A percentile compares a stretch with the other conserved stretches of the same genome.
Conservation (phyloP, 768 basidiomycete species). For the Atractiella rhizophila region DNA sequence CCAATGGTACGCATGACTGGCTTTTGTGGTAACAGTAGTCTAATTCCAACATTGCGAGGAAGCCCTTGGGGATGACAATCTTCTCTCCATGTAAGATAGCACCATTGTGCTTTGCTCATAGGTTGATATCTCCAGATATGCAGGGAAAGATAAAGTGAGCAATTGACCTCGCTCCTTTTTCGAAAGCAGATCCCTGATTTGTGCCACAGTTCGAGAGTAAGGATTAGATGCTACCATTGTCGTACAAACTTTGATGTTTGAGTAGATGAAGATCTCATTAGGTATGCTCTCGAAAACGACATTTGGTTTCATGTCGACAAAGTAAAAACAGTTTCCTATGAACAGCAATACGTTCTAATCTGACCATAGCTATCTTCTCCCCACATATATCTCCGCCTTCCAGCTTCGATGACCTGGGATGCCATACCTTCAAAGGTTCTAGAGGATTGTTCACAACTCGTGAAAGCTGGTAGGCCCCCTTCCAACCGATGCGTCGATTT, state of each 20-base stretch:
- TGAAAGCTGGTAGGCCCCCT: constrained; percentile 97
- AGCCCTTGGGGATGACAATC: constrained; percentile 2
- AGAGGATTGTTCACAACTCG: constrained; percentile 66
- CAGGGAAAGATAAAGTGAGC: constrained; percentile 75
- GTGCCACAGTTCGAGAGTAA: constrained; percentile 9
- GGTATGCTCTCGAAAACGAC: constrained; percentile 33
- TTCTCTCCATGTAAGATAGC: constrained; percentile 6
- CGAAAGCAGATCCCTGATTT: neutral
- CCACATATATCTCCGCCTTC: constrained; percentile 67
- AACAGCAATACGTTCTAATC: neutral
- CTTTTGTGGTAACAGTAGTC: neutral
- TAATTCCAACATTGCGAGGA: neutral
- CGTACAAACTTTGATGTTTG: no score
- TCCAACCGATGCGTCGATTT: constrained; percentile 35
- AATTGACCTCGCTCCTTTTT: constrained; percentile 29
- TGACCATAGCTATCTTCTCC: neutral
- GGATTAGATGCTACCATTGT: neutral
- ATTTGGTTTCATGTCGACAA: constrained; percentile 88
- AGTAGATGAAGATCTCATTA: constrained; percentile 81
- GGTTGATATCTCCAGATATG: constrained; percentile 9
- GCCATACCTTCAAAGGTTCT: constrained; percentile 53
- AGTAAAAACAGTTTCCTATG: no score
- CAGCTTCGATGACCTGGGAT: constrained; percentile 60
- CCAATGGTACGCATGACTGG: constrained; percentile 23
- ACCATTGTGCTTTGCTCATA: neutral